Evolutionary conservation across 805 yeast species (phyloP).

Genomic region (Maudiozyma serrabonitensis): DNA sequence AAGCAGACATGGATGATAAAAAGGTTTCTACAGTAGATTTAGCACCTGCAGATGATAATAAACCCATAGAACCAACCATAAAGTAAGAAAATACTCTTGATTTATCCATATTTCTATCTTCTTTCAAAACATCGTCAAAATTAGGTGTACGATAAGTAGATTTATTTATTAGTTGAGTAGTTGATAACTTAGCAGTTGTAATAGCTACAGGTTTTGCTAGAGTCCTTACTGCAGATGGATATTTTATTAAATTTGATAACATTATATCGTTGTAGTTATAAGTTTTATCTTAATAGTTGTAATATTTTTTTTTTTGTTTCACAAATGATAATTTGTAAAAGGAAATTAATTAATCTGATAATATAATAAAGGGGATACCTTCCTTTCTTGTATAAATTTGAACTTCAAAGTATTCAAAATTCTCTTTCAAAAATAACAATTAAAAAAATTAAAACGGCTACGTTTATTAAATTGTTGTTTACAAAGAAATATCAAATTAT

Average conservation of each 20-base stretch:
- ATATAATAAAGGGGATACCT: no score
- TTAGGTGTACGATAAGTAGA: slow-evolving; percentile 88
- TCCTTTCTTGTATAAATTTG: no score
- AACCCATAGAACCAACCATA: slow-evolving; percentile 94
- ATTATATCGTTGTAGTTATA: background rate
- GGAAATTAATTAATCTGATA: no score
- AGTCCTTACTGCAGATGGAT: slow-evolving; percentile 1
- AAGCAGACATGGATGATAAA: slow-evolving; percentile 88
- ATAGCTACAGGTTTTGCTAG: slow-evolving; percentile 3
- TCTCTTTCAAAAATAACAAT: no score
- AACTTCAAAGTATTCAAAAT: no score
- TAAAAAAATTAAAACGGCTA: no score
- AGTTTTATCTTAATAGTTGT: background rate
- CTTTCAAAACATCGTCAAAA: slow-evolving; percentile 70
- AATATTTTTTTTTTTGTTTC: background rate
- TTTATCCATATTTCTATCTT: slow-evolving; percentile 58
- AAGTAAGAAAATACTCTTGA: slow-evolving; percentile 86
- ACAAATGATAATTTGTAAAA: no score
- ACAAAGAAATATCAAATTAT: no score
- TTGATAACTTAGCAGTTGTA: slow-evolving; percentile 16
- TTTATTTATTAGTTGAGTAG: slow-evolving; percentile 33
- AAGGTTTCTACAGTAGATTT: slow-evolving; percentile 92
- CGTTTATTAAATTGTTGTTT: no score
- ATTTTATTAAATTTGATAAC: slow-evolving; percentile 4
- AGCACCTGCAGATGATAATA: slow-evolving; percentile 87